Base-by-base conservation (phyloP, 1,284 basidiomycete genomes). In the Bondarzewia mesenterica region DNA sequence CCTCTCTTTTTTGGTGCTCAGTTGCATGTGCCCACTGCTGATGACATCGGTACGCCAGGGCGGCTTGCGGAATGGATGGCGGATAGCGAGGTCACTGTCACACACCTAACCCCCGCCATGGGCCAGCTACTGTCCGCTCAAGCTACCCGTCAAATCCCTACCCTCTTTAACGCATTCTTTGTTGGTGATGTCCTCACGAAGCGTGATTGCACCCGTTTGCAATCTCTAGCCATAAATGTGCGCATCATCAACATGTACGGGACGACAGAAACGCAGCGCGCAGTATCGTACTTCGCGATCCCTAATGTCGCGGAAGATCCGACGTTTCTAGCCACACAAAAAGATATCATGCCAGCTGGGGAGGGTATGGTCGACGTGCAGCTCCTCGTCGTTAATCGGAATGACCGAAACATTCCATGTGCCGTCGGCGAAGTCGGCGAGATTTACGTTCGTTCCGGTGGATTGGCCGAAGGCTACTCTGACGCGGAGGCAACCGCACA, bases 171-270 rank as follows among this genome's bases (percentile, higher is more conserved):
- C 59, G 96, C 96, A 8, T 99, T 99, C 75, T 99, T 99, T 62
- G 96, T 99, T 49, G 96, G 96, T n/a, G 96, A 99, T 63, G 85
- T 99, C 29, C 82, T 99, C 50, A 99, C 96, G 57, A 99, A 99
- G 70, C 88, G 96, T 42, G 96, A 99, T 67, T 99, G 96, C 65
- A 82, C 91, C 39, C 89, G 96, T 44, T 77, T 99, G 6, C 96
- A 99, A 66, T 80, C 90, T 4, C 84, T 99, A 42, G 96, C 96
- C 1, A 72, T 84, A 27, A 96, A 99, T 59, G 93, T 95, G 12
- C 75, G 81, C 44, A 96, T 99, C 66, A 87, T 99, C 68, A 99
- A 99, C 75, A 99, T 99, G 96, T 99, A 98, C 67, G 96, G 96
- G 21, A 99, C 96, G 7, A 99, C 96, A 21, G 96, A 99, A 69